Percentiles rank a stretch among this genome's conserved stretches.
phyloP scores from a whole-genome alignment of 805 yeast species.

The Kregervanrija delftensis region DNA sequence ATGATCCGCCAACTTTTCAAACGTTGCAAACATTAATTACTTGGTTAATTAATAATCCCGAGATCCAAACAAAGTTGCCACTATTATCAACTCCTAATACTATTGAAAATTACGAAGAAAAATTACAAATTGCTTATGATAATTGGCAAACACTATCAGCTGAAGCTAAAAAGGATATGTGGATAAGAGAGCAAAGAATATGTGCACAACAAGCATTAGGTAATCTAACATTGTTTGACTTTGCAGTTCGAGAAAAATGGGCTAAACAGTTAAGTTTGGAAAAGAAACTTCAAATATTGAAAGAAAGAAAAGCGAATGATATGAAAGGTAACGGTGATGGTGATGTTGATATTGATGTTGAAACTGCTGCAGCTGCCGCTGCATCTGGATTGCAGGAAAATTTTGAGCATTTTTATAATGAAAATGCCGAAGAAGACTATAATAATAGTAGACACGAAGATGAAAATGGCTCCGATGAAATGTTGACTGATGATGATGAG shows the following conservation, averaged over 20 bases:
- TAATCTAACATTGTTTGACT: slow-evolving; percentile 34
- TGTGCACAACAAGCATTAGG: slow-evolving; percentile 40
- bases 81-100: slow-evolving; percentile 8
- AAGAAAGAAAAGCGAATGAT: slow-evolving; percentile 1
- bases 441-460: slow-evolving; percentile 1
- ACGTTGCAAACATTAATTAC: slow-evolving; percentile 29
- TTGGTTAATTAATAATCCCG: slow-evolving; percentile 16
- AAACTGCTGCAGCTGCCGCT: neutral
- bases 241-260: slow-evolving; percentile 36
- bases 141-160: slow-evolving; percentile 35
- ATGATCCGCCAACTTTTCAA: slow-evolving; percentile 43
- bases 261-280: slow-evolving; percentile 20
- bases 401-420: neutral
- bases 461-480: slow-evolving; percentile 7
- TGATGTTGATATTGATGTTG: slow-evolving; percentile 1
- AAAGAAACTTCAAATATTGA: slow-evolving; percentile 12
- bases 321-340: neutral
- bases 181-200: slow-evolving; percentile 37
- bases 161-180: slow-evolving; percentile 31
- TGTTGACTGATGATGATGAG: slow-evolving; percentile 3
- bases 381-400: neutral
- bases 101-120: slow-evolving; percentile 16
- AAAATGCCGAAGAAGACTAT: neutral
- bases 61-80: slow-evolving; percentile 18
- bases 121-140: slow-evolving; percentile 38